phyloP scores from a whole-genome alignment of 257 asterid species.

The Lavandula angustifolia region DNA sequence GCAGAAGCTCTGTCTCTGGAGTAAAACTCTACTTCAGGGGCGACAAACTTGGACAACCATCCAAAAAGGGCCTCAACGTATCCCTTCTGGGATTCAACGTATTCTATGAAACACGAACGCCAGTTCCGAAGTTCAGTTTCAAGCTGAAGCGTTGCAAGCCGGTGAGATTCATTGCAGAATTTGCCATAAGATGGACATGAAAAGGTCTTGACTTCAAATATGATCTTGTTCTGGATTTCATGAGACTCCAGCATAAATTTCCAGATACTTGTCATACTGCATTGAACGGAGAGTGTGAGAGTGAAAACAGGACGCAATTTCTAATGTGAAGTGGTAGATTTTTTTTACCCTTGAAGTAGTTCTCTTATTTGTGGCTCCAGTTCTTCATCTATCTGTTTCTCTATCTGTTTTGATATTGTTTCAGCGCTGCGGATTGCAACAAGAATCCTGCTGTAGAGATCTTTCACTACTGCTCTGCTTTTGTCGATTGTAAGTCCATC shows the following conservation, averaged over 20 bases:
- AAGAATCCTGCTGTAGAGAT: slow-evolving; percentile 80
- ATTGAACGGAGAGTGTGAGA: slow-evolving; percentile 23
- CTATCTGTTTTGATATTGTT: slow-evolving; percentile 79
- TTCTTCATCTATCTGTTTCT: slow-evolving; percentile 80
- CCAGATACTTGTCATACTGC: slow-evolving; percentile 85
- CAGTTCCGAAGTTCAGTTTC: slow-evolving; percentile 84
- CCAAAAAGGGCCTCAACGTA: slow-evolving; percentile 65
- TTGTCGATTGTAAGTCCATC: slow-evolving; percentile 66
- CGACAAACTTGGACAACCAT: slow-evolving; percentile 67
- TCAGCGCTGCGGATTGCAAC: slow-evolving; percentile 89
- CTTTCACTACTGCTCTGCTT: slow-evolving; percentile 80
- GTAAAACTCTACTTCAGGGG: slow-evolving; percentile 47
- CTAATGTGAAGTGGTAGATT: background rate
- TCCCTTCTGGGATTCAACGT: slow-evolving; percentile 59
- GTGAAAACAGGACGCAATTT: background rate
- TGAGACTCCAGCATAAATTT: slow-evolving; percentile 73
- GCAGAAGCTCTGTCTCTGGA: slow-evolving; percentile 20
- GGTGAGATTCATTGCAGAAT: slow-evolving; percentile 82
- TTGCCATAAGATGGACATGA: slow-evolving; percentile 75
- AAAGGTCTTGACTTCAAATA: slow-evolving; percentile 68
- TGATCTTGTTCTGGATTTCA: slow-evolving; percentile 85
- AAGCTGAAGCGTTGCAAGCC: slow-evolving; percentile 79
- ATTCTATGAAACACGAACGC: slow-evolving; percentile 68
- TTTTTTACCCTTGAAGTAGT: slow-evolving; percentile 79
- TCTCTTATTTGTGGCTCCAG: slow-evolving; percentile 87